Base-by-base conservation (phyloP, 805 yeast genomes). In the Brettanomyces anomalus region DNA sequence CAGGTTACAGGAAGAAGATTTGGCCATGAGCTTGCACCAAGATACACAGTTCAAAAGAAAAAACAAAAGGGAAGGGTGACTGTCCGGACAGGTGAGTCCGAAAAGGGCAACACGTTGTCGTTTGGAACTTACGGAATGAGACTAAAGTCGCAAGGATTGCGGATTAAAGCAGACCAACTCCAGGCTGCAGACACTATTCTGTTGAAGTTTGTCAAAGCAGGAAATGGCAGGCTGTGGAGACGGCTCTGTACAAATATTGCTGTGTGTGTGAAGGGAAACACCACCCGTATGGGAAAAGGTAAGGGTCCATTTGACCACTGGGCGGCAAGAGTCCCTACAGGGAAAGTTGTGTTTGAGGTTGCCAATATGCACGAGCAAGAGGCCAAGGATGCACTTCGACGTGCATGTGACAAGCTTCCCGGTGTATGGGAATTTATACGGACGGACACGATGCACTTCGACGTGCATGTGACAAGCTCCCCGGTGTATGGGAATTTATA, bases 211-310 rank as follows among this genome's bases (percentile, higher is more conserved):
- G 79, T 88, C 56, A 79, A 96, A 63, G 86, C 89, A 15, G 67
- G 80, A 36, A 77, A 79, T 16, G 94, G 94, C 34, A 67, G 74
- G 51, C 68, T 88, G 42, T 80, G 83, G 74, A 81, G 90, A 53
- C 77, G 97, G 58, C 70, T 89, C 44, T 77, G 80, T 40, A 83
- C 96, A 18, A 82, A 85, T 60, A 74, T 87, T 42, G 93, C 97
- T 0, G 95, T 93, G 11, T 88, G 96, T 65, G 78, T 85, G 48
- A 93, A 93, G 68, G 98, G 98, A 68, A 93, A 93, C 63, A 96
- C 93, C 62, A 87, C 96, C 10, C 93, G 98, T 81, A 93, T 93
- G 98, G 98, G 98, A 71, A 93, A 93, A 65, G 98, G 98, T 70
- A 93, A 93, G 66, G 98, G 98, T 66, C 82, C 89, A 0, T 90